Base-by-base conservation (phyloP, 108 stramenopile genomes). In the Bacterosira constricta region DNA sequence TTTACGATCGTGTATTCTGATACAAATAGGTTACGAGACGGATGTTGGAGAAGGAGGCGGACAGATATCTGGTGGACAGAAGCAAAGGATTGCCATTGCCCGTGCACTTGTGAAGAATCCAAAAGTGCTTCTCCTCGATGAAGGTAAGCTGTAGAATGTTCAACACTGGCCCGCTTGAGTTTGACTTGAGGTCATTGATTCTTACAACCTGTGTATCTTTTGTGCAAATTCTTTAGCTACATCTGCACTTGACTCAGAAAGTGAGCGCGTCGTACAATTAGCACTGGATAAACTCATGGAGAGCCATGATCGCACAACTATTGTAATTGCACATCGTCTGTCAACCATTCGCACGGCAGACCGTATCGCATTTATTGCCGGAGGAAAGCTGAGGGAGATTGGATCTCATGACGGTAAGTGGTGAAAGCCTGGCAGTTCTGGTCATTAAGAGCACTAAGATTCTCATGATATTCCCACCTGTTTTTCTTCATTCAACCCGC, bases 291-390 rank as follows among this genome's bases (percentile, higher is more conserved):
- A 83, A 53, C 66, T 97, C 34, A 92, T 95, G 83, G 73, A 59
- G 17, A 70, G 71, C 23, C 68, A 67, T 1, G 62, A 79, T 35
- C 86, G 85, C 26, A 94, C 96, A 9, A 81, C 79, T 17, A 80
- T 97, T 57, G 81, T 95, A 2, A 92, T 97, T 71, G 93, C 96
- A 8, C 96, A 97, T 66, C 75, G 93, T 7, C 71, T 93, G 34
- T 80, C 83, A n/a, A 97, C 97, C 6, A 86, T 97, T 36, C 74
- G 87, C 21, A 87, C 88, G 53, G 88, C 88, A 44, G 91, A 92
- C 60, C 81, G 86, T 1, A 92, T 92, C 53, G 91, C 86, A 18
- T 79, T 87, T 52, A 81, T 92, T 63, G 82, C 73, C 13, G 82
- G 78, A 30, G 91, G 91, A 5, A 76, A 71, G 35, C 72, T 92